Conservation (phyloP, 768 basidiomycete genomes). For the Mycena sanguinolenta region DNA sequence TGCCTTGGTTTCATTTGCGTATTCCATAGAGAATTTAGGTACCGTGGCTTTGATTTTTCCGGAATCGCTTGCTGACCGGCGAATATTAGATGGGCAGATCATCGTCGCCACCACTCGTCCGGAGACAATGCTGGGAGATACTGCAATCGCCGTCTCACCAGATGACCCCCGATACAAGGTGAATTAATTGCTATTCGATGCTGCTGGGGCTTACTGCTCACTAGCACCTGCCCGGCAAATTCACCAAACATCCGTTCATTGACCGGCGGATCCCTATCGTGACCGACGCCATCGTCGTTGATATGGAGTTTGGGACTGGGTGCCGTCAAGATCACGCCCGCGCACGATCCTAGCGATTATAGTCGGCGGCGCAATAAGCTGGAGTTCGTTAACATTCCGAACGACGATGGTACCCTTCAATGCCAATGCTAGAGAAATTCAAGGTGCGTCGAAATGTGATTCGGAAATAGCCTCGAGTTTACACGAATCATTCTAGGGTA, state of each 20-base stretch:
- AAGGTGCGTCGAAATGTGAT: conserved; percentile 55
- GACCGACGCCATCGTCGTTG: conserved; percentile 87
- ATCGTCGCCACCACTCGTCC: conserved; percentile 97
- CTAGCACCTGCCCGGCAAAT: conserved; percentile 94
- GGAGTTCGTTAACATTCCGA: conserved; percentile 93
- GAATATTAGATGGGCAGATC: conserved; percentile 81
- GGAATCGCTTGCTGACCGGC: neutral
- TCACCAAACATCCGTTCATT: conserved; percentile 90
- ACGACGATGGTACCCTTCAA: conserved; percentile 98
- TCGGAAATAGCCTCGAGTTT: neutral
- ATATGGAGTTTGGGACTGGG: conserved; percentile 98
- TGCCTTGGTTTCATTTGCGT: conserved; percentile 94
- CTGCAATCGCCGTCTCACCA: conserved; percentile 96
- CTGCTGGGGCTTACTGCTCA: conserved; percentile 1
- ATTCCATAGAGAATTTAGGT: conserved; percentile 90
- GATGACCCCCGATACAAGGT: conserved; percentile 91
- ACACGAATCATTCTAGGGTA: conserved; percentile 3
- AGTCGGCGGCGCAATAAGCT: conserved; percentile 89
- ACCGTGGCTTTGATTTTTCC: conserved; percentile 33
- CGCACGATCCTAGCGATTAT: conserved; percentile 98
- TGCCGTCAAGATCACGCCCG: conserved; percentile 98
- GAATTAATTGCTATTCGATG: neutral
- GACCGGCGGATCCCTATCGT: conserved; percentile 90
- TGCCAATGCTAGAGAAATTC: conserved; percentile 81
- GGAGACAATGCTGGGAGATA: conserved; percentile 98